phyloP scores from a whole-genome alignment of 192 early-diverging fungal genomes.

The Entomortierella parvispora region DNA sequence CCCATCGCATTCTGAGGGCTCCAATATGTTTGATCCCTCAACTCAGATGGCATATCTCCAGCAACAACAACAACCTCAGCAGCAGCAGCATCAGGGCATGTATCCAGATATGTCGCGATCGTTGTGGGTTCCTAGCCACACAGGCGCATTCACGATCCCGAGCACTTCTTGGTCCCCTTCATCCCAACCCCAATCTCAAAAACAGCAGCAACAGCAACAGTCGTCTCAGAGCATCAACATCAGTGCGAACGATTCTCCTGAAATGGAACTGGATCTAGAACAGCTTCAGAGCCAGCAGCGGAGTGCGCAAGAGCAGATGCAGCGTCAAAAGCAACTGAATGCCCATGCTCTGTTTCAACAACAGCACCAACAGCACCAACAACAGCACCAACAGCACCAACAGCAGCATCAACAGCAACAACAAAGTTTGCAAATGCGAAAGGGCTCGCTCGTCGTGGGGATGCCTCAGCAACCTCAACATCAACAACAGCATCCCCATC shows the following conservation, averaged over 20 bases:
- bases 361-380: conserved; percentile 9
- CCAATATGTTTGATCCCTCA: no score
- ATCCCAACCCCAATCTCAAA: background rate
- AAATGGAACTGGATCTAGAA: conserved; percentile 12
- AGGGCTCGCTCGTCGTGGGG: conserved; percentile 1
- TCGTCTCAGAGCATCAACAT: conserved; percentile 37
- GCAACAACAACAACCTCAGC: conserved; percentile 5
- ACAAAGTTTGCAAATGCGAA: conserved; percentile 12
- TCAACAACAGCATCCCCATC: conserved; percentile 12
- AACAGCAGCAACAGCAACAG: conserved; percentile 13
- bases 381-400: conserved; percentile 31
- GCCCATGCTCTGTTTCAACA: conserved; percentile 40
- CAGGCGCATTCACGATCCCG: conserved; percentile 25
- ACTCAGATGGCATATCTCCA: background rate
- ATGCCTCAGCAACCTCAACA: background rate
- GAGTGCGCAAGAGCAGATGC: background rate
- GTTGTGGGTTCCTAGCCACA: conserved; percentile 34
- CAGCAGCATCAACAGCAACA: conserved; percentile 17
- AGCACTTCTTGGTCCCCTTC: conserved; percentile 2
- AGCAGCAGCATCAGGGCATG: conserved; percentile 3
- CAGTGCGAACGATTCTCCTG: conserved; percentile 30
- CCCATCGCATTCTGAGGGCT: no score
- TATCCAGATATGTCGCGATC: conserved; percentile 14
- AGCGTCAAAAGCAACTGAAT: conserved; percentile 27
- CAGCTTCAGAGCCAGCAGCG: conserved; percentile 1